Conservation (phyloP, 1,284 basidiomycete species). For the Spongispora temasekensis region DNA sequence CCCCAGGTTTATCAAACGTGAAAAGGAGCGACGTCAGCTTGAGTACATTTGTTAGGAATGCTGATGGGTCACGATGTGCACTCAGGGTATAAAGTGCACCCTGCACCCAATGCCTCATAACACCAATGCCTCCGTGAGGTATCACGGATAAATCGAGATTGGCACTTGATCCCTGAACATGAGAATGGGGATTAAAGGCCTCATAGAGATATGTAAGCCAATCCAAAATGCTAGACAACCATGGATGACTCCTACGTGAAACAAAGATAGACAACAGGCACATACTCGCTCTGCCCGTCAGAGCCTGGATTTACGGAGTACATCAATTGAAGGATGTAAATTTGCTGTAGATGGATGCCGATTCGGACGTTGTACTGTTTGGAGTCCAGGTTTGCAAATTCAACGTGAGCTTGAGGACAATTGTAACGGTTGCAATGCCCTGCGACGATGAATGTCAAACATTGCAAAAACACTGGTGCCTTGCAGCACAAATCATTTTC, state of each 20-base stretch:
- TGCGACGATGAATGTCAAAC: conserved; percentile 38
- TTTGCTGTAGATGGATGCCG: conserved; percentile 48
- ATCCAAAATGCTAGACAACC: conserved; percentile 12
- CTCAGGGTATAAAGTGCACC: conserved; percentile 36
- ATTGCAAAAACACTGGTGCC: conserved; percentile 41
- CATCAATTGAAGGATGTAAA: conserved; percentile 43
- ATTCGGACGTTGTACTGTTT: conserved; percentile 43
- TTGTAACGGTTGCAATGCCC: conserved; percentile 37
- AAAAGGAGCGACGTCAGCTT: conserved; percentile 33
- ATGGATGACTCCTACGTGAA: not conserved
- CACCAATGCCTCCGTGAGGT: conserved; percentile 36
- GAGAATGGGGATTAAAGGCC: conserved; percentile 40
- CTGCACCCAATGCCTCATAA: conserved; percentile 44
- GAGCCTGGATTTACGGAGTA: conserved; percentile 20
- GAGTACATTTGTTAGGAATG: conserved; percentile 35
- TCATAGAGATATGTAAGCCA: conserved; percentile 43
- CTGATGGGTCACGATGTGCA: conserved; percentile 12
- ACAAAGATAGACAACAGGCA: not conserved
- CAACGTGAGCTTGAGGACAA: conserved; percentile 44
- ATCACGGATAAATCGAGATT: conserved; percentile 37
- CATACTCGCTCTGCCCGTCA: conserved; percentile 22
- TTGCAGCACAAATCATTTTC: conserved; percentile 39
- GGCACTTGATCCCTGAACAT: conserved; percentile 38
- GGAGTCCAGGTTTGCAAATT: conserved; percentile 22
- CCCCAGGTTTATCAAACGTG: conserved; percentile 29